Conservation (phyloP, 2,329 filamentous ascomycete genomes). For the Diplodia mutila region DNA sequence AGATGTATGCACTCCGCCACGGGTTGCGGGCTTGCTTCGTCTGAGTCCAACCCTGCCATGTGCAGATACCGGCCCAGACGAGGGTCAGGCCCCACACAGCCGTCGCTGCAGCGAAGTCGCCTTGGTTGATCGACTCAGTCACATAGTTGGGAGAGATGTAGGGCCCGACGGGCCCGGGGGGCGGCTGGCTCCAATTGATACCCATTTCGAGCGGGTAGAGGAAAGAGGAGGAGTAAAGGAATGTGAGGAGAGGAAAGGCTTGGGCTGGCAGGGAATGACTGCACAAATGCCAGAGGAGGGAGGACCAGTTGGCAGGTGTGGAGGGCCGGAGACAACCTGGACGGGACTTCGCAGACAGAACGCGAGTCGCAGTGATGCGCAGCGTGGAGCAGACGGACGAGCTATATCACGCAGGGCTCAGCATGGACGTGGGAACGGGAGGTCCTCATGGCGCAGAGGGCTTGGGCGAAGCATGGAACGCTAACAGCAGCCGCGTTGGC, state of each 20-base stretch:
- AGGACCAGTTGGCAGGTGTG: not conserved
- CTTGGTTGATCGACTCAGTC: slow-evolving; percentile 35
- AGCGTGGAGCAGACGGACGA: slow-evolving; percentile 6
- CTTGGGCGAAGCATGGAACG: slow-evolving; percentile 1
- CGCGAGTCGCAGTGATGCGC: slow-evolving; percentile 9
- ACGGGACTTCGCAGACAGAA: not conserved
- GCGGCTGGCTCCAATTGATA: slow-evolving; percentile 3
- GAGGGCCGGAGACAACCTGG: not conserved
- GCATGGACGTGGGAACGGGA: slow-evolving; percentile 5
- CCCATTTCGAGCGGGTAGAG: not conserved
- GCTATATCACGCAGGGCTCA: slow-evolving; percentile 13
- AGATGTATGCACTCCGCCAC: slow-evolving; percentile 48
- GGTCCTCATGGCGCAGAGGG: not conserved
- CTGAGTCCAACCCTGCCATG: slow-evolving; percentile 40
- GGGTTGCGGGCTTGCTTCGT: slow-evolving; percentile 36
- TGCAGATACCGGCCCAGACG: slow-evolving; percentile 34
- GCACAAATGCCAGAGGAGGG: not conserved
- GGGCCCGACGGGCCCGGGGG: slow-evolving; percentile 29
- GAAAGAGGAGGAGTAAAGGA: not conserved
- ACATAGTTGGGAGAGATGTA: slow-evolving; percentile 33
- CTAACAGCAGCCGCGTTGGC: slow-evolving; percentile 20
- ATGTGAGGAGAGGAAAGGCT: not conserved
- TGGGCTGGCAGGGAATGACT: not conserved
- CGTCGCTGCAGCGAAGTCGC: slow-evolving; percentile 39
- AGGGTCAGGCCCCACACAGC: slow-evolving; percentile 38